Evolutionary conservation across 768 basidiomycete species (phyloP).

Genomic region (Mycena kentingensis): DNA sequence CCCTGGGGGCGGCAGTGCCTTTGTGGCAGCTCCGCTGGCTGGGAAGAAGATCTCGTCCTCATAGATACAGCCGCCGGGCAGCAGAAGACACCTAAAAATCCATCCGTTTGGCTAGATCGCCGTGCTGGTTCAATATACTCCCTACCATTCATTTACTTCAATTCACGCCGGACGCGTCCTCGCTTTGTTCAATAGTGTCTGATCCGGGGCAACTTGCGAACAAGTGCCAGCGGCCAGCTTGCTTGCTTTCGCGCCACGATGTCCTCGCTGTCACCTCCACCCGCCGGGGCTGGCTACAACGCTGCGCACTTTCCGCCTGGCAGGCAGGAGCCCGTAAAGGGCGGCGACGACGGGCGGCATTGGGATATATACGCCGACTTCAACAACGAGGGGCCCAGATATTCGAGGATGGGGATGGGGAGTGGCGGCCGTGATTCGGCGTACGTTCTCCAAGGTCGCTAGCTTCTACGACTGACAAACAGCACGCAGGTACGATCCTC

Average conservation of each 20-base stretch:
- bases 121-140: constrained; percentile 32
- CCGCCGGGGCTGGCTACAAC: constrained; percentile 84
- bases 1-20: neutral
- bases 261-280: too few relatives aligned
- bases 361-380: constrained; percentile 91
- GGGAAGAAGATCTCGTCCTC: constrained; percentile 44
- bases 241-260: too few relatives aligned
- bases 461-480: too few relatives aligned
- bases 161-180: too few relatives aligned
- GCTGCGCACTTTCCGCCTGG: constrained; percentile 67
- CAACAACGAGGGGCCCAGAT: constrained; percentile 81
- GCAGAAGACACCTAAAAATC: constrained; percentile 36
- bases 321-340: constrained; percentile 75
- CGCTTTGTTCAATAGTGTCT: too few relatives aligned
- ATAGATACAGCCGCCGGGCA: constrained; percentile 37
- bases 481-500: neutral
- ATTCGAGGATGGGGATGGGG: constrained; percentile 66
- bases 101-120: constrained; percentile 57
- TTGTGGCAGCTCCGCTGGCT: constrained; percentile 30
- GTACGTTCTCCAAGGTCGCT: constrained; percentile 49
- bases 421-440: constrained; percentile 38
- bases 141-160: too few relatives aligned
- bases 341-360: constrained; percentile 73
- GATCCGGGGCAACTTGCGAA: too few relatives aligned
- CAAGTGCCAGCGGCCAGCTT: too few relatives aligned